Evolutionary conservation across 2,329 filamentous ascomycete species (phyloP), one percentile per base, ranked within the genome.

Genomic region (Aureobasidium melanogenum): DNA sequence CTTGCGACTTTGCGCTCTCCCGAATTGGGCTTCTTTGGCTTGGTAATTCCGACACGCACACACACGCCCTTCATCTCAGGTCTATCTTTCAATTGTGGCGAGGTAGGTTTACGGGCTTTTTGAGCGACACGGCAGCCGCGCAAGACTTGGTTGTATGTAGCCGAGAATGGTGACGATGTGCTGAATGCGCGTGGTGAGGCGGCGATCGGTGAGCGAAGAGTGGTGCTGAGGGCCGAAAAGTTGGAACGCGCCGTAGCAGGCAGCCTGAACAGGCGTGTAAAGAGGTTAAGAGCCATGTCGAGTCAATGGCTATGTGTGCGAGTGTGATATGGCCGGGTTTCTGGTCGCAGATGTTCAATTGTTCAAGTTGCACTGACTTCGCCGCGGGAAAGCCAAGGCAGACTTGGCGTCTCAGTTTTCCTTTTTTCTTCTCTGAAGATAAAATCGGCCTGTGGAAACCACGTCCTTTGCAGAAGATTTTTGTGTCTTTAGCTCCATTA

Each of bases 21-120:
- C 30, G 94, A 99, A 76, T 99, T 99, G 66, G 94, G 94, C 78
- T 99, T 99, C 86, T 99, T 99, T 61, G 94, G 94, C 71, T 94
- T 91, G 69, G 89, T 91, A 68, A 92, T 89, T 70, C 90, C 91
- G 63, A 97, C 94, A 73, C 95, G 92, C 66, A 99, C 79, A 75
- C 94, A 97, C 39, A 99, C 94, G 68, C 93, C 94, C 80, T 97
- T 97, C 77, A 96, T 87, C 71, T 88, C 84, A 4, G 94, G 91
- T 46, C 89, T 83, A 56, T 84, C 75, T 64, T 82, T 82, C 65
- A 99, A 83, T 24, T 93, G 92, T 0, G 94, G 94, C 2, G 93
- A 97, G 56, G 90, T 86, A 67, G 89, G 84, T 76, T 96, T 91
- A 66, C 94, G 90, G 1, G 88, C 89, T 63, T 84, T 84, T 76